Conservation (phyloP, 2,329 filamentous ascomycete genomes). For the Fusarium haematococcum region DNA sequence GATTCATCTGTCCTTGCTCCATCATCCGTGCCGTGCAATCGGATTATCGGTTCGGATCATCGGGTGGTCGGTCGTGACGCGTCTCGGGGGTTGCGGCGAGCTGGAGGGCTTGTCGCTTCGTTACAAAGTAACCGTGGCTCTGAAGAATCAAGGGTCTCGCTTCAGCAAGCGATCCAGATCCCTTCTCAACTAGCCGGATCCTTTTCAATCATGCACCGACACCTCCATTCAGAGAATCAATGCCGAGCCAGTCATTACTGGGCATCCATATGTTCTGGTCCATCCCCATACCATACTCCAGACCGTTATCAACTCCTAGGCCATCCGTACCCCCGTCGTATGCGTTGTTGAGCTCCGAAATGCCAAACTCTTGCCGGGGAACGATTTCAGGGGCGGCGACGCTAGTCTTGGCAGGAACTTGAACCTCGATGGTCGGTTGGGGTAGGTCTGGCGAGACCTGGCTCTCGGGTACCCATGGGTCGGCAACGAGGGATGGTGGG, state of each 20-base stretch:
- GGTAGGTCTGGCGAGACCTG: slow-evolving; percentile 42
- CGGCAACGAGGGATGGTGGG: slow-evolving; percentile 46
- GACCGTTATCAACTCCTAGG: slow-evolving; percentile 59
- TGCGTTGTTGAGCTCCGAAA: slow-evolving; percentile 61
- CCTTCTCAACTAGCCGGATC: slow-evolving; percentile 9
- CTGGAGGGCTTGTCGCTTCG: background rate
- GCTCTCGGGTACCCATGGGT: slow-evolving; percentile 46
- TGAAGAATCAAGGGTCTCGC: slow-evolving; percentile 5
- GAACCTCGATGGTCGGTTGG: slow-evolving; percentile 35
- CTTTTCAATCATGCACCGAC: slow-evolving; percentile 41
- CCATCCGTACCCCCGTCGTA: slow-evolving; percentile 63
- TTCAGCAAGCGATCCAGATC: background rate
- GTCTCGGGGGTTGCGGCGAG: background rate
- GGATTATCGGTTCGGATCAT: background rate
- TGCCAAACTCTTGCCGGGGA: slow-evolving; percentile 46
- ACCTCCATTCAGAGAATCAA: slow-evolving; percentile 49
- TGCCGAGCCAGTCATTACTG: slow-evolving; percentile 48
- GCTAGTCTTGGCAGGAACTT: slow-evolving; percentile 23
- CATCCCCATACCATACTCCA: slow-evolving; percentile 56
- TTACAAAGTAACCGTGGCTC: slow-evolving; percentile 12
- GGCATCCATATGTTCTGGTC: slow-evolving; percentile 53
- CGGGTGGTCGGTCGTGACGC: background rate
- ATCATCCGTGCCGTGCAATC: background rate
- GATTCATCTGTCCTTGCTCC: background rate
- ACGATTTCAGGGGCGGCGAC: slow-evolving; percentile 37